Conservation (phyloP, 129 eudicot genomes). For the Ambrosia artemisiifolia region DNA sequence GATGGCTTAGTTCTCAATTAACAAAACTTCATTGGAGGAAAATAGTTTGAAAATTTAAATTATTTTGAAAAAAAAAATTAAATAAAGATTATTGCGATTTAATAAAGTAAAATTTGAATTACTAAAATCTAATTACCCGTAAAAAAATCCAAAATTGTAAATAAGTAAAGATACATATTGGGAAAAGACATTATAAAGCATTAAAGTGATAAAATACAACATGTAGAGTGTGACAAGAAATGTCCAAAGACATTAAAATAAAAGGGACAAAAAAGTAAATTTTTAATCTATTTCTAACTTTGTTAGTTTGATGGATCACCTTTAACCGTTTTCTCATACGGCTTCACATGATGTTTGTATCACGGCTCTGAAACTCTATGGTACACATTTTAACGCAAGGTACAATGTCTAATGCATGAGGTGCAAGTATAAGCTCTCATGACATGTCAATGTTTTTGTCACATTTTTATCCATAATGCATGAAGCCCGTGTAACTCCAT, state of each 20-base stretch:
- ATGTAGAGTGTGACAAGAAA: no score
- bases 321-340: background rate
- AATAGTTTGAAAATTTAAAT: no score
- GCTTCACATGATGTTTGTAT: background rate
- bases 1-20: no score
- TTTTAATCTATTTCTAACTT: background rate
- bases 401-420: background rate
- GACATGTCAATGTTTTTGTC: background rate
- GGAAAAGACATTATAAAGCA: no score
- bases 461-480: conserved; percentile 9
- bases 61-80: no score
- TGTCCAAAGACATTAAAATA: background rate
- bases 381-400: background rate
- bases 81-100: no score
- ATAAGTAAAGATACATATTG: no score
- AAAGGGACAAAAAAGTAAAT: background rate
- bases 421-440: background rate
- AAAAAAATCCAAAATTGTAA: no score
- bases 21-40: no score
- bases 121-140: no score
- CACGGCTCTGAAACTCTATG: background rate
- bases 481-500: background rate
- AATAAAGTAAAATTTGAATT: no score
- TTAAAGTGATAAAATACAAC: no score
- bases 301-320: background rate